A percentile compares a stretch with the other conserved stretches of the same genome.
Evolutionary conservation across 345 rosid species (phyloP).

Genomic region (Ceriops zippeliana): DNA sequence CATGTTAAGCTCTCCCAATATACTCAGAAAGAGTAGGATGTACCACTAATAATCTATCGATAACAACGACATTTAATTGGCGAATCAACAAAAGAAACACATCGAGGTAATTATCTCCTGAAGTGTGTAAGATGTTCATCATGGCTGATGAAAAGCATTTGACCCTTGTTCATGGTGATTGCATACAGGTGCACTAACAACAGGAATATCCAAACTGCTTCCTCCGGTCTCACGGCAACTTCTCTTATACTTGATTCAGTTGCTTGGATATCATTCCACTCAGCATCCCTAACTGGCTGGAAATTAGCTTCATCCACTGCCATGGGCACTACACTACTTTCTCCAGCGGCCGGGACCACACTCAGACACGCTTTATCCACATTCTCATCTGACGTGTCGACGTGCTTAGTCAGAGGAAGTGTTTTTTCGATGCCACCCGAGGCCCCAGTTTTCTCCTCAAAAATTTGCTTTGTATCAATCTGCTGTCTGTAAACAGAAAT

Average conservation of each 20-base stretch:
- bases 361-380: constrained; percentile 89
- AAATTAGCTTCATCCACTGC: constrained; percentile 50
- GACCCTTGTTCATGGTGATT: constrained; percentile 44
- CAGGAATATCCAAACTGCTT: constrained; percentile 74
- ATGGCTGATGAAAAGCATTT: constrained; percentile 54
- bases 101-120: background rate
- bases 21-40: background rate
- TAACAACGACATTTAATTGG: constrained; percentile 1
- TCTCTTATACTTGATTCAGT: constrained; percentile 77
- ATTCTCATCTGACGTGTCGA: constrained; percentile 61
- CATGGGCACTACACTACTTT: constrained; percentile 56
- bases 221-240: constrained; percentile 57
- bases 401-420: constrained; percentile 59
- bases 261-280: constrained; percentile 91
- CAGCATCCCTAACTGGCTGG: constrained; percentile 54
- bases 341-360: constrained; percentile 45
- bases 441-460: constrained; percentile 65
- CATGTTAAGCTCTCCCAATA: background rate
- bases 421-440: constrained; percentile 36
- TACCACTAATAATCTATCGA: background rate
- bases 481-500: constrained; percentile 55
- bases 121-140: constrained; percentile 18
- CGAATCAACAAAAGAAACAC: background rate
- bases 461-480: constrained; percentile 71
- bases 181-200: constrained; percentile 46